Base-by-base conservation (phyloP, 768 basidiomycete species). In the Lactarius tabidus region DNA sequence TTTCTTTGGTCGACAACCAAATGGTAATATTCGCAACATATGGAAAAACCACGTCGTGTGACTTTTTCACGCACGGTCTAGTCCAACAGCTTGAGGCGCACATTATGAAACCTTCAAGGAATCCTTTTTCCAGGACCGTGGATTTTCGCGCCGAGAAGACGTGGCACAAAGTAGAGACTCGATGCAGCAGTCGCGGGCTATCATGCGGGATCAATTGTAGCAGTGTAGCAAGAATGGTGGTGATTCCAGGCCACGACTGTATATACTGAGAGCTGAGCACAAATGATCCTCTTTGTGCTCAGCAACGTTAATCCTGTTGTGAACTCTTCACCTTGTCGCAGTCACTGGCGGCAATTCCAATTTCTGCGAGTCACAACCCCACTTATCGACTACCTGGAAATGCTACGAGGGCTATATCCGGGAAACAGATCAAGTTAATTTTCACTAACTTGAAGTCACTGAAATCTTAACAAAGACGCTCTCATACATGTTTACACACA, bases 221-320 rank as follows among this genome's bases (percentile, higher is more conserved):
- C 60, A 66, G 41, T 10, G 10, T 3, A n/a, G n/a, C n/a, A n/a
- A n/a, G n/a, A n/a, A n/a, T n/a, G n/a, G n/a, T n/a, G n/a, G n/a
- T n/a, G n/a, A n/a, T n/a, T n/a, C 5, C n/a, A 45, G 43, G n/a
- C n/a, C 43, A 66, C 39, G 64, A 69, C 83, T 29, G 72, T n/a
- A n/a, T 6, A 20, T 83, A 41, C 75, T 89, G 23, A 85, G 83
- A 71, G 88, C 89, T 71, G 76, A 88, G 67, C 89, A 85, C 83
- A 0, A 71, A 88, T 2, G 88, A 89, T 73, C 80, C 87, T 41
- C 39, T 41, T 41, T 45, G 43, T 45, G 33, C 8, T 33, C 33
- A n/a, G n/a, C 33, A 33, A 3, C 8, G 33, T 33, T 8, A 8
- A 33, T n/a, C n/a, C n/a, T n/a, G 33, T 33, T 3, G 8, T 33